Evolutionary conservation across 2,329 filamentous ascomycete genomes (phyloP), one percentile per base, ranked within the genome.

Genomic region (Thielaviopsis euricoi): DNA sequence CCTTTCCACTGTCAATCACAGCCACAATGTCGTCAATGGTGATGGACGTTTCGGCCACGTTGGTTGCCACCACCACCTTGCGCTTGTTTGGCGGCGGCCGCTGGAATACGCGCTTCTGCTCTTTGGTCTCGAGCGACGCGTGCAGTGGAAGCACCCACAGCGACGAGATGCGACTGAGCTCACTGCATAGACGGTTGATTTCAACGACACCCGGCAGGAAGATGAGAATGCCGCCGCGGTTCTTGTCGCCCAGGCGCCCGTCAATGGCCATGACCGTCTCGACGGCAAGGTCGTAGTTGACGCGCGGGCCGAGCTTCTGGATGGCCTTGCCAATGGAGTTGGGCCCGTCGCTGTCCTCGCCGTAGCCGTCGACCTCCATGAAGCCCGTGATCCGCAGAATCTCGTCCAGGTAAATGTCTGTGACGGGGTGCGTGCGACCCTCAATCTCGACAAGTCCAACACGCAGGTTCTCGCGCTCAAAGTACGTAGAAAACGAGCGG

Each of bases 11-110:
- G 68, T 98, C 93, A 62, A 98, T 91, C 52, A 98, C 93, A 1
- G 88, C 91, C 2, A 97, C 87, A 56, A 98, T 87, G 67, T 98
- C 93, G 67, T 96, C 90, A 61, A 98, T 98, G 0, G 93, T 98
- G 68, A 98, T 97, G 1, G 93, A 97, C 0, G 93, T 98, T 69
- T 98, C 93, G 1, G 93, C 93, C 2, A 98, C 91, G 65, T 98
- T 98, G 51, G 93, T 98, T 0, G 93, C 88, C 6, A 91, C 87
- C 37, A 98, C 87, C 13, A 98, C 81, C 71, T 98, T 98, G 40
- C 93, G 80, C 70, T 88, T 90, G 0, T 89, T 89, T 2, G 73
- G 69, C 0, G 91, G 90, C 4, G 93, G 73, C 15, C 77, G 76
- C 26, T 81, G 77, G 67, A 98, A 98, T 0, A 98, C 93, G 23